A percentile compares a stretch with the other conserved stretches of the same genome.
Evolutionary conservation across 2,329 filamentous ascomycete species (phyloP).

Genomic region (Pseudomassariella vexata): DNA sequence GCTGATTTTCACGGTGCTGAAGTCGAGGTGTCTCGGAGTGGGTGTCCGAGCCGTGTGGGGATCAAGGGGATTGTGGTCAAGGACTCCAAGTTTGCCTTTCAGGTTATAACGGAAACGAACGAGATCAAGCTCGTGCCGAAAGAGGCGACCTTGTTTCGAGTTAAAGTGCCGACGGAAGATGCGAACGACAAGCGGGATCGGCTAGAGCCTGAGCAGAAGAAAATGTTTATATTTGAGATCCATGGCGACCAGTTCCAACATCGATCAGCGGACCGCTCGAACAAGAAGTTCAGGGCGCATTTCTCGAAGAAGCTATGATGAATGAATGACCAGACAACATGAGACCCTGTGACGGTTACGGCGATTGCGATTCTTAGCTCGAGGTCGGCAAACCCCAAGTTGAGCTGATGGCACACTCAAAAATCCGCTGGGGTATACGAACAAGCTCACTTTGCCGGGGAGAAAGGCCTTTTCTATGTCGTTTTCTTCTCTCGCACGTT

Average conservation of each 20-base stretch:
- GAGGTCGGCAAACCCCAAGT: too few relatives aligned
- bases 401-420: too few relatives aligned
- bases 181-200: constrained; percentile 4
- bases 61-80: constrained; percentile 80
- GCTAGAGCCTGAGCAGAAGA: constrained; percentile 13
- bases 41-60: constrained; percentile 77
- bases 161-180: constrained; percentile 52
- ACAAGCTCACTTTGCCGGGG: too few relatives aligned
- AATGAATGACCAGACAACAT: too few relatives aligned
- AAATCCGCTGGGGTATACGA: too few relatives aligned
- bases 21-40: constrained; percentile 75
- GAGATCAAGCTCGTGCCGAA: constrained; percentile 79
- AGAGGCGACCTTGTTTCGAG: constrained; percentile 78
- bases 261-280: constrained; percentile 77
- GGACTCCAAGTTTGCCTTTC: constrained; percentile 81
- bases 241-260: constrained; percentile 83
- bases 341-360: too few relatives aligned
- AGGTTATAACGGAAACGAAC: constrained; percentile 70
- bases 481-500: too few relatives aligned
- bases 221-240: constrained; percentile 71
- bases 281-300: constrained; percentile 86
- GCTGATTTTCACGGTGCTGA: constrained; percentile 89
- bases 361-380: too few relatives aligned
- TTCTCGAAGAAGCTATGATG: constrained; percentile 69
- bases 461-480: too few relatives aligned